Conservation (phyloP, 2,329 filamentous ascomycete species). For the Colletotrichum horii region DNA sequence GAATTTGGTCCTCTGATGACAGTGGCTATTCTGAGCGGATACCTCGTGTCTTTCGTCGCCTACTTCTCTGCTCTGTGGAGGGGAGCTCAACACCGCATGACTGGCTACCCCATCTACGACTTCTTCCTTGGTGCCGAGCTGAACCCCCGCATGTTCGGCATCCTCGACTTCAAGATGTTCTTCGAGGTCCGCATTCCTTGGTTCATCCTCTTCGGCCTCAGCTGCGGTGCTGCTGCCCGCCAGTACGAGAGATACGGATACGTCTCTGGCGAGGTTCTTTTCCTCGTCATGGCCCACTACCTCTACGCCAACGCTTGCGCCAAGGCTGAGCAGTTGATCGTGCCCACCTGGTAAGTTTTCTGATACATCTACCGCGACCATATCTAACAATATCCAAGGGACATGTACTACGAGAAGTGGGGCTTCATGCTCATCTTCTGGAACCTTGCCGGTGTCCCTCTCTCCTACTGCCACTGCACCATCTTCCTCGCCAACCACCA, state of each 20-base stretch:
- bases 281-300: conserved; percentile 88
- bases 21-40: conserved; percentile 91
- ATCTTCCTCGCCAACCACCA: conserved; percentile 87
- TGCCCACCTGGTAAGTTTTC: conserved; percentile 70
- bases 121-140: conserved; percentile 94
- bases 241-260: conserved; percentile 88
- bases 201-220: conserved; percentile 86
- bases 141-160: conserved; percentile 79
- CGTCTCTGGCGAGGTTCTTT: conserved; percentile 82
- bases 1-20: conserved; percentile 94
- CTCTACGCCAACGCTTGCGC: conserved; percentile 91
- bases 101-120: conserved; percentile 82
- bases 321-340: conserved; percentile 91
- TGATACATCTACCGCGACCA: neutral
- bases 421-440: conserved; percentile 98
- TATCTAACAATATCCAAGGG: conserved; percentile 47
- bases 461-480: conserved; percentile 93
- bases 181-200: conserved; percentile 91
- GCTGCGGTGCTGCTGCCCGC: conserved; percentile 76
- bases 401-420: conserved; percentile 98
- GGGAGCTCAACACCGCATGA: conserved; percentile 91
- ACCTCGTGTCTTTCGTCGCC: conserved; percentile 79
- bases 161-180: conserved; percentile 96
- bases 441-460: conserved; percentile 90
- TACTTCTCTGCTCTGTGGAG: conserved; percentile 85